Conservation (phyloP, 805 yeast species). For the Candida suzukii region DNA sequence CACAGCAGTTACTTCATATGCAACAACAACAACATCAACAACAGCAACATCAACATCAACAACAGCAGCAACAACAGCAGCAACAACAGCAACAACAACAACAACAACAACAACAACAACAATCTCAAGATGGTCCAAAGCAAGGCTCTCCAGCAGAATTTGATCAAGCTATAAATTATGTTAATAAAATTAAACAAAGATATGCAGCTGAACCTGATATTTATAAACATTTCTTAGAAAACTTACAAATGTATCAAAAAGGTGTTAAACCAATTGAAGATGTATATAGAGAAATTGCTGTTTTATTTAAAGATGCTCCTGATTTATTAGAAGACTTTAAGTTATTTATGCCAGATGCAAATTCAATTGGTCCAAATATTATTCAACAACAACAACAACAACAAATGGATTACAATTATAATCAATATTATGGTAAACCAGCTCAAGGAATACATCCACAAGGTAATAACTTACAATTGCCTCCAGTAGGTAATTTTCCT, state of each 20-base stretch:
- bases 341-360: constrained; percentile 85
- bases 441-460: not conserved
- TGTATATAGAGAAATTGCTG: constrained; percentile 89
- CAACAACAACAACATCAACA: constrained; percentile 4
- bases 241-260: constrained; percentile 91
- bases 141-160: constrained; percentile 77
- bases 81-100: constrained; percentile 5
- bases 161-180: constrained; percentile 94
- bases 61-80: constrained; percentile 5
- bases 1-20: constrained; percentile 3
- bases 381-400: constrained; percentile 13
- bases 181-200: constrained; percentile 90
- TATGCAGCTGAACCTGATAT: constrained; percentile 93
- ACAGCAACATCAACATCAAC: constrained; percentile 3
- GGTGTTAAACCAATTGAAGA: constrained; percentile 94
- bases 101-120: constrained; percentile 12
- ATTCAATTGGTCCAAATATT: constrained; percentile 20
- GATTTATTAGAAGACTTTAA: constrained; percentile 92
- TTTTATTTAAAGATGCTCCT: constrained; percentile 85
- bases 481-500: constrained; percentile 86
- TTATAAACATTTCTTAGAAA: constrained; percentile 90
- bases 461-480: constrained; percentile 46
- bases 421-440: constrained; percentile 1
- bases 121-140: constrained; percentile 16
- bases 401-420: constrained; percentile 13